A percentile compares a stretch with the other conserved stretches of the same genome.
Conservation (phyloP, 345 rosid genomes). For the Citrus inodora region DNA sequence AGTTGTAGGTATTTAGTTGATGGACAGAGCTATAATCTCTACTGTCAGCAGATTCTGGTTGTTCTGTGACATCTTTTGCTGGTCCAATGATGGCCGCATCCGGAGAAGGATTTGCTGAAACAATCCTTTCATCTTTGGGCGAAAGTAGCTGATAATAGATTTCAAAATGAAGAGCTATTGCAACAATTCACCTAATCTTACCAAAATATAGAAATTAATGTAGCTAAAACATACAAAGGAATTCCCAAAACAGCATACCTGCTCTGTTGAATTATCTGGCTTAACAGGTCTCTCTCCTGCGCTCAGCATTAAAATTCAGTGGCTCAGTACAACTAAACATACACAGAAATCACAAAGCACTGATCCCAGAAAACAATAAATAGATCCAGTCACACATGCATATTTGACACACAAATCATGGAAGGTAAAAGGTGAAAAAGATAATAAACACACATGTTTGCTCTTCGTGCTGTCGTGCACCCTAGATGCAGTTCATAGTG, state of each 20-base stretch:
- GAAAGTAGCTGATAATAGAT: constrained; percentile 43
- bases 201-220: constrained; percentile 6
- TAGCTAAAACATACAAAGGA: not conserved
- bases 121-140: constrained; percentile 49
- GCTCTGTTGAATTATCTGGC: constrained; percentile 32
- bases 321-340: not conserved
- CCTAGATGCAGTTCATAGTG: not conserved
- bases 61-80: constrained; percentile 24
- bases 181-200: constrained; percentile 12
- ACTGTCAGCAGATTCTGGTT: constrained; percentile 18
- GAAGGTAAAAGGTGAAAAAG: not conserved
- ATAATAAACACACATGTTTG: not conserved
- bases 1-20: constrained; percentile 28
- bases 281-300: constrained; percentile 47
- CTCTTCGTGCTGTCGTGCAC: not conserved
- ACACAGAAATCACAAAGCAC: not conserved
- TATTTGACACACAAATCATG: not conserved
- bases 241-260: constrained; percentile 30
- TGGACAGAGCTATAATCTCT: constrained; percentile 26
- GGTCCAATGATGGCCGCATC: constrained; percentile 41
- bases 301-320: constrained; percentile 6
- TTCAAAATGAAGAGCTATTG: constrained; percentile 23
- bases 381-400: not conserved
- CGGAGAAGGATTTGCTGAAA: constrained; percentile 48
- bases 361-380: not conserved